These are phyloP conservation scores for Skeletonema grethae DNA, from an alignment of 108 stramenopile species.

Conservation along the genomic window DNA sequence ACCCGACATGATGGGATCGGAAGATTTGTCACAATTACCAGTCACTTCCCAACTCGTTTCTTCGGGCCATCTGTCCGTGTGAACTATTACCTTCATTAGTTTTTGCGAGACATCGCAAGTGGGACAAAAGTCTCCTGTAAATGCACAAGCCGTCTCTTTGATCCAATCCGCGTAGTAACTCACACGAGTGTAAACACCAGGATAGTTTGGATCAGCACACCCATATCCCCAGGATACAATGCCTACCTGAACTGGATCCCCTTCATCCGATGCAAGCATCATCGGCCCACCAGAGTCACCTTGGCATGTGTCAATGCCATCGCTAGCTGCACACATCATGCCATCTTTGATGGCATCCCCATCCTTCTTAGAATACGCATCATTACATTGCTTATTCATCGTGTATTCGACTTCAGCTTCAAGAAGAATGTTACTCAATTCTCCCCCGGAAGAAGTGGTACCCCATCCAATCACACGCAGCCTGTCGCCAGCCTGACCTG, in stretches of 20 bases:
- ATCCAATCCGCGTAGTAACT: slow-evolving; percentile 66
- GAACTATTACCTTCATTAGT: too few relatives aligned
- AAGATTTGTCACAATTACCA: too few relatives aligned
- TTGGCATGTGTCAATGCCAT: slow-evolving; percentile 5
- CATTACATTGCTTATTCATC: background rate
- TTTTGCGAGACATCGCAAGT: too few relatives aligned
- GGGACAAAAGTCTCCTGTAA: too few relatives aligned
- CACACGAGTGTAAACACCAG: slow-evolving; percentile 67
- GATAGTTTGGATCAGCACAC: slow-evolving; percentile 37
- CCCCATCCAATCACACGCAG: background rate
- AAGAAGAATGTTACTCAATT: background rate
- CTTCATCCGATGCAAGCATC: background rate
- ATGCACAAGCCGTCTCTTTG: slow-evolving; percentile 46
- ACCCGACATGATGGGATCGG: too few relatives aligned
- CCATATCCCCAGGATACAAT: slow-evolving; percentile 45
- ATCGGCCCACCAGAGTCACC: slow-evolving; percentile 12
- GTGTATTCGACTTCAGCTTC: background rate
- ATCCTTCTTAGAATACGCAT: background rate
- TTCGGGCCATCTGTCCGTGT: too few relatives aligned
- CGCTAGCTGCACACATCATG: too few relatives aligned
- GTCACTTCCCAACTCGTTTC: too few relatives aligned
- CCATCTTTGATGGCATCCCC: background rate
- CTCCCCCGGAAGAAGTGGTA: background rate
- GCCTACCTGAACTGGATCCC: slow-evolving; percentile 10
- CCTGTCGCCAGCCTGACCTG: background rate